These are phyloP conservation scores for Ambrosia trifida DNA, from an alignment of 129 eudicot species.

Conservation along the genomic window DNA sequence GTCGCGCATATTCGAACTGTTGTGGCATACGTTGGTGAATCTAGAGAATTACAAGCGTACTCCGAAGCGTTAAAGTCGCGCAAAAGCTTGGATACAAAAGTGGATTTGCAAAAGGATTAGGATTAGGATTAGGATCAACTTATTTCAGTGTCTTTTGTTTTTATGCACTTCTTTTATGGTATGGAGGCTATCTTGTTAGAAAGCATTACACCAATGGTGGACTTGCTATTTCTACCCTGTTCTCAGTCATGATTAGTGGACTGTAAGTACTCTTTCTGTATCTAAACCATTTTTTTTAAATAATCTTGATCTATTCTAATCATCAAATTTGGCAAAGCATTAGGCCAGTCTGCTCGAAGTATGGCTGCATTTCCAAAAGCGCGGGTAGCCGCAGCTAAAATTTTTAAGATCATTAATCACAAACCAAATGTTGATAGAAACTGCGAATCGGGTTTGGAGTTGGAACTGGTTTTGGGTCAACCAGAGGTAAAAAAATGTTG, in stretches of 20 bases:
- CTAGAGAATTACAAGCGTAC: slow-evolving; percentile 69
- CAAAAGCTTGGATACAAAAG: slow-evolving; percentile 78
- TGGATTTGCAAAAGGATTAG: slow-evolving; percentile 86
- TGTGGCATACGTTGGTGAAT: slow-evolving; percentile 80
- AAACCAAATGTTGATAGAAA: slow-evolving; percentile 65
- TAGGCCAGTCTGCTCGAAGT: slow-evolving; percentile 92
- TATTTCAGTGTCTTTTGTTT: slow-evolving; percentile 88
- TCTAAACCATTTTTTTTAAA: too few species aligned
- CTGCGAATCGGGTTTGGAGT: slow-evolving; percentile 32
- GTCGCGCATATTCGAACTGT: slow-evolving; percentile 78
- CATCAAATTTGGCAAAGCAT: slow-evolving; percentile 21
- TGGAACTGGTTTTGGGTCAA: slow-evolving; percentile 59
- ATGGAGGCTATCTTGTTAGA: slow-evolving; percentile 90
- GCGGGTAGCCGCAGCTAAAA: slow-evolving; percentile 86
- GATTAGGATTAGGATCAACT: slow-evolving; percentile 87
- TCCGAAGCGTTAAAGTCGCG: slow-evolving; percentile 59
- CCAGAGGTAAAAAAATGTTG: slow-evolving; percentile 69
- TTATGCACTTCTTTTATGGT: slow-evolving; percentile 92
- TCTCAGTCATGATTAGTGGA: slow-evolving; percentile 93
- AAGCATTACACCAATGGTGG: slow-evolving; percentile 93
- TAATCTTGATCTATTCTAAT: too few species aligned
- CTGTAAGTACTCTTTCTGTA: slow-evolving; percentile 49
- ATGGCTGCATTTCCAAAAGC: slow-evolving; percentile 95
- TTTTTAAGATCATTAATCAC: slow-evolving; percentile 72
- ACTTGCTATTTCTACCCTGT: slow-evolving; percentile 92